Evolutionary conservation across 2,329 filamentous ascomycete species (phyloP).

Genomic region (Aspergillus tanneri): DNA sequence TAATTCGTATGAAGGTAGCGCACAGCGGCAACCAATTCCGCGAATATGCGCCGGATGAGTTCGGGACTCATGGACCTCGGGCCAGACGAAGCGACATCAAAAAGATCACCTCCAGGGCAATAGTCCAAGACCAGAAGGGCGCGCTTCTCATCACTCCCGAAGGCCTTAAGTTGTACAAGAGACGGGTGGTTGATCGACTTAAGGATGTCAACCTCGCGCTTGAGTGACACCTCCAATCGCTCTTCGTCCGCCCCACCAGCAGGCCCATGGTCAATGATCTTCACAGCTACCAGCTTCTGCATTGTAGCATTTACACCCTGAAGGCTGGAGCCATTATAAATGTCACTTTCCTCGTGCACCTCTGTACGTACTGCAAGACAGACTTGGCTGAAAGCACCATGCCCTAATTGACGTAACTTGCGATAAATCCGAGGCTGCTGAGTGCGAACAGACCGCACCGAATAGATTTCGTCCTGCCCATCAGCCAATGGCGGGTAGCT

Average conservation of each 20-base stretch:
- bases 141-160: conserved; percentile 78
- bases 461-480: conserved; percentile 60
- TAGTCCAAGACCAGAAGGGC: conserved; percentile 86
- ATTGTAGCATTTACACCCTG: conserved; percentile 42
- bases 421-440: conserved; percentile 74
- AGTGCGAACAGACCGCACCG: conserved; percentile 65
- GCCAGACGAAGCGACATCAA: conserved; percentile 80
- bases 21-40: conserved; percentile 82
- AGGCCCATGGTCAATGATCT: conserved; percentile 92
- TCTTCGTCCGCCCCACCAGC: conserved; percentile 91
- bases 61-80: conserved; percentile 65
- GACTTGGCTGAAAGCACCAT: conserved; percentile 94
- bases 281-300: conserved; percentile 87
- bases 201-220: conserved; percentile 93
- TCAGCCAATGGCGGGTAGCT: conserved; percentile 20
- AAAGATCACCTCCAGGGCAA: conserved; percentile 90
- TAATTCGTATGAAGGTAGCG: conserved; percentile 78
- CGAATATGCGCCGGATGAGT: conserved; percentile 80
- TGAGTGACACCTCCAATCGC: conserved; percentile 86
- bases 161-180: conserved; percentile 86
- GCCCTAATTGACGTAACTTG: conserved; percentile 75
- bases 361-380: conserved; percentile 83
- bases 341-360: conserved; percentile 41
- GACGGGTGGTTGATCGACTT: conserved; percentile 84
- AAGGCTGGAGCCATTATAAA: conserved; percentile 9